Percentiles rank a stretch among this genome's conserved stretches.
phyloP scores from a whole-genome alignment of 768 basidiomycete species.

The Macrolepiota albuminosa region DNA sequence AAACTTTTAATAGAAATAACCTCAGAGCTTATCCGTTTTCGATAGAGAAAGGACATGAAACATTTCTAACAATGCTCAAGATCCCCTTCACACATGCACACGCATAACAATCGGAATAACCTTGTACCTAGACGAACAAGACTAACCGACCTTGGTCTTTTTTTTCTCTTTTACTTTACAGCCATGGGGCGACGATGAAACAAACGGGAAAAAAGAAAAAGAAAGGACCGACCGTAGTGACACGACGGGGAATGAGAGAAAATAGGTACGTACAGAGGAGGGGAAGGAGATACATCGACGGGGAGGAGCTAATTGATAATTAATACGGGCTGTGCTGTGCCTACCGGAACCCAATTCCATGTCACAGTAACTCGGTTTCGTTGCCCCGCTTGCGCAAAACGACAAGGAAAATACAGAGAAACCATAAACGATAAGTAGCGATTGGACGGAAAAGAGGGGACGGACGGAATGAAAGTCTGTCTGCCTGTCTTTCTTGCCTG shows the following conservation, averaged over 20 bases:
- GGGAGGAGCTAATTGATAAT: neutral
- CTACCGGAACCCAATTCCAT: slow-evolving; percentile 4
- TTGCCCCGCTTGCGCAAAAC: neutral
- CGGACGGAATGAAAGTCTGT: slow-evolving; percentile 25
- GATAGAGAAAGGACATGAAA: too few species aligned
- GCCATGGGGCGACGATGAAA: neutral
- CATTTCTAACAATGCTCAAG: too few species aligned
- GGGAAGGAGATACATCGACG: neutral
- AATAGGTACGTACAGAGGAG: neutral
- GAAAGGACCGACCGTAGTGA: neutral
- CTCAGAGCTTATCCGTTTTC: too few species aligned
- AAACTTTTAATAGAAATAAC: too few species aligned
- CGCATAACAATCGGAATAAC: neutral
- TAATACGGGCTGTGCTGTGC: slow-evolving; percentile 2
- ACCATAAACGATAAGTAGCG: slow-evolving; percentile 6
- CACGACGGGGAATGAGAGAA: neutral
- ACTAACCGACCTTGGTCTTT: neutral
- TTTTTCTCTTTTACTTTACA: too few species aligned
- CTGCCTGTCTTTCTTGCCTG: neutral
- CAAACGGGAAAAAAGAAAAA: neutral
- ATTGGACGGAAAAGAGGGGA: slow-evolving; percentile 18
- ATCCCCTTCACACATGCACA: too few species aligned
- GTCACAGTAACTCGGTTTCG: neutral
- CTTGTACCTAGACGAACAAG: neutral
- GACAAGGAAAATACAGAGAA: neutral